phyloP scores from a whole-genome alignment of 169 alveolate genomes.

The Prorocentrum cordatum region DNA sequence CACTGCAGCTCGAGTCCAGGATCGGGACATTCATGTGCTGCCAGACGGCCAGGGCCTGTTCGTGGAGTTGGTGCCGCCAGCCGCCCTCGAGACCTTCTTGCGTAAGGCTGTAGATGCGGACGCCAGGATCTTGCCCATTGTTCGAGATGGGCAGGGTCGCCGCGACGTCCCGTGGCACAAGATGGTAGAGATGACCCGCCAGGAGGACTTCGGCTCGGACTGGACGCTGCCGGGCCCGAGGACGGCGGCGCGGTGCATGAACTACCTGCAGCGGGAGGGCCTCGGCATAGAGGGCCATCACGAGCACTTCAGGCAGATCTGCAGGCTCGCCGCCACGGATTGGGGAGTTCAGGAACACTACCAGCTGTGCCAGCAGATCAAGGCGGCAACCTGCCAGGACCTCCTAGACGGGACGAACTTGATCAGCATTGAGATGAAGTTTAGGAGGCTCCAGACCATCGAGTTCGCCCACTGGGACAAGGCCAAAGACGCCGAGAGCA shows the following conservation, averaged over 20 bases:
- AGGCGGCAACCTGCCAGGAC: background rate
- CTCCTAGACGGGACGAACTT: background rate
- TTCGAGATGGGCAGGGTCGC: too few relatives aligned
- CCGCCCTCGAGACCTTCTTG: too few relatives aligned
- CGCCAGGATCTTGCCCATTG: too few relatives aligned
- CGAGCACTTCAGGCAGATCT: background rate
- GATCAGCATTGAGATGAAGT: background rate
- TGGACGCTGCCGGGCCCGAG: background rate
- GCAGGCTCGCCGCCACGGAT: background rate
- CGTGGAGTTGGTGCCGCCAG: too few relatives aligned
- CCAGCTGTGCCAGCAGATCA: background rate
- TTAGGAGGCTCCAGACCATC: conserved; percentile 11
- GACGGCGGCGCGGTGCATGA: background rate
- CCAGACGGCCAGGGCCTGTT: too few relatives aligned
- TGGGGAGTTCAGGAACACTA: conserved; percentile 22
- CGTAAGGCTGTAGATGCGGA: too few relatives aligned
- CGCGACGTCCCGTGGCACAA: too few relatives aligned
- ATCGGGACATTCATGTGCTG: too few relatives aligned
- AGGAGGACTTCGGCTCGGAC: too few relatives aligned
- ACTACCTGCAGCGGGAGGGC: background rate
- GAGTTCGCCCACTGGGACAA: background rate
- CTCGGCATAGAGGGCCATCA: conserved; percentile 6
- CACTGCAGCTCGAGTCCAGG: too few relatives aligned
- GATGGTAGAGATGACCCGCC: too few relatives aligned
- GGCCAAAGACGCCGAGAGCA: background rate